Evolutionary conservation across 208 protist species (phyloP), one percentile per base, ranked within the genome.

Genomic region (Tetramitus jugosus): DNA sequence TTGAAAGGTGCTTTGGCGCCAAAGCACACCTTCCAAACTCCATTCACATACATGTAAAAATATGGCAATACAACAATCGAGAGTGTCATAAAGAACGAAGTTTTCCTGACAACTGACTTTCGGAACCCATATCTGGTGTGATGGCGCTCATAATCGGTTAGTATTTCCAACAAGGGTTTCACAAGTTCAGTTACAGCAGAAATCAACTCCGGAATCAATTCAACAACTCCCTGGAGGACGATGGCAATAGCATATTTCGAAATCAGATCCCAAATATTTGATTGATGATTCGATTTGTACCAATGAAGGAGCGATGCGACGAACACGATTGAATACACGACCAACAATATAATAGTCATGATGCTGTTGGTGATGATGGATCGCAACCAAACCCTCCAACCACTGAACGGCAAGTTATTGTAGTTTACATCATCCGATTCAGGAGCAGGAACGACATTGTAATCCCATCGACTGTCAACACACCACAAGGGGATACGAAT

Each of bases 141-240:
- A 46, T 46, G 65, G n/a, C 31, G 43, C 49, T 71, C 65, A 7
- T 7, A 71, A 17, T 46, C n/a, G 8, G 33, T 37, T 3, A 71
- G 17, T 49, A 40, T n/a, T 71, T 71, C 65, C 3, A 71, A 14
- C 1, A 71, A 33, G 2, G 40, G 40, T 71, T 49, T 71, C 4
- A 71, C 4, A 2, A 49, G 49, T 46, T 71, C 65, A n/a, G 43
- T 71, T 10, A 49, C 33, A 0, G 35, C 7, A 37, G 65, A 71
- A n/a, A 71, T 49, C 29, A 71, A 49, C 49, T 71, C 65, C 8
- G 65, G 65, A n/a, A n/a, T 17, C 10, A 71, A 31, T 49, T 71
- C 65, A 33, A 49, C 20, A 45, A 69, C 1, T 3, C 7, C 62
- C 1, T 37, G 35, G 14, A 69, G n/a, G n/a, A n/a, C n/a, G 0